Conservation (phyloP, 1,284 basidiomycete genomes). For the Schizopora paradoxa region DNA sequence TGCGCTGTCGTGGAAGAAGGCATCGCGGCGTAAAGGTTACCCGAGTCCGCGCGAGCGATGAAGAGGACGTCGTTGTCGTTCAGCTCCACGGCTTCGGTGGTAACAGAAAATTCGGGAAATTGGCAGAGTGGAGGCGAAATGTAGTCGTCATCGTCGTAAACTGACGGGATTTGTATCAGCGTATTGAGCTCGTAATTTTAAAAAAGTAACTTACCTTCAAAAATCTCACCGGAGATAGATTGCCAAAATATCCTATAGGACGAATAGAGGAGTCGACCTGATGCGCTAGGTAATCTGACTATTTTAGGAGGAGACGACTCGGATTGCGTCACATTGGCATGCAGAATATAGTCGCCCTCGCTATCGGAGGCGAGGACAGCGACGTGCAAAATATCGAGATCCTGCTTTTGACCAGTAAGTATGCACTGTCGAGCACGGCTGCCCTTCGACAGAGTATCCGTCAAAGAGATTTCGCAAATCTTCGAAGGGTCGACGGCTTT, state of each 20-base stretch:
- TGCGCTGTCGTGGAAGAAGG: conserved; percentile 19
- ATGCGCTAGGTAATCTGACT: conserved; percentile 5
- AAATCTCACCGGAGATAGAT: conserved; percentile 44
- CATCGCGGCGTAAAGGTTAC: conserved; percentile 53
- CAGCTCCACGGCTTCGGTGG: conserved; percentile 28
- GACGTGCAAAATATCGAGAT: conserved; percentile 2
- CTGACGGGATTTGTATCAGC: conserved; percentile 26
- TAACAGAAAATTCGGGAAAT: conserved; percentile 61
- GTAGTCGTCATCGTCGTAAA: conserved; percentile 23
- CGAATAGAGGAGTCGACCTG: conserved; percentile 40
- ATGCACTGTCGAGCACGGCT: conserved; percentile 12
- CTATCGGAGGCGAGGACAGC: not conserved
- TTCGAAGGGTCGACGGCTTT: conserved; percentile 57
- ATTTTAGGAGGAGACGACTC: not conserved
- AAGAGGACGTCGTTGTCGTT: conserved; percentile 33
- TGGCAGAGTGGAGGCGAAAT: conserved; percentile 25
- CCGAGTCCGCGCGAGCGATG: conserved; percentile 62
- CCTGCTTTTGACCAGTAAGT: not conserved
- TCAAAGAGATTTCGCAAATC: conserved; percentile 40
- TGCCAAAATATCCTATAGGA: conserved; percentile 41
- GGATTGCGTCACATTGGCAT: not conserved
- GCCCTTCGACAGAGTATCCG: conserved; percentile 11
- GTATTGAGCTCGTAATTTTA: not conserved
- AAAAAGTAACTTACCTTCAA: conserved; percentile 37
- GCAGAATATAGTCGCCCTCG: not conserved